Percentiles rank a stretch among this genome's conserved stretches.
These are phyloP conservation scores for Dicorynia guianensis DNA, from an alignment of 306 rosid species.

Conservation along the genomic window DNA sequence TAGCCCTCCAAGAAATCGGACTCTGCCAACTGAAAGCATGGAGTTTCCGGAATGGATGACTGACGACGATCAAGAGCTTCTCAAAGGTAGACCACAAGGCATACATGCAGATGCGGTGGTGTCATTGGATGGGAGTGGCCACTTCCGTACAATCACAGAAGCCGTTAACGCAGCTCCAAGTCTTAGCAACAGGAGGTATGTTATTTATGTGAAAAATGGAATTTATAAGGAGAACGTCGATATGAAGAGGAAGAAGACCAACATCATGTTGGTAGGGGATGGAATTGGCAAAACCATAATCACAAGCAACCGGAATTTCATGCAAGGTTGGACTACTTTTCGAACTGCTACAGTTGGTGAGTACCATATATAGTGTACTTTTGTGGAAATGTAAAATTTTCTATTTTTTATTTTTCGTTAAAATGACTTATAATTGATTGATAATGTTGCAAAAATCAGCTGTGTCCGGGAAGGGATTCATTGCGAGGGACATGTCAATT, in stretches of 20 bases:
- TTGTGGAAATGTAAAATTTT: too few relatives aligned
- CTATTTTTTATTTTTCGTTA: too few relatives aligned
- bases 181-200: constrained; percentile 59
- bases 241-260: constrained; percentile 83
- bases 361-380: not conserved
- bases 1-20: constrained; percentile 50
- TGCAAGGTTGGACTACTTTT: constrained; percentile 98
- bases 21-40: not conserved
- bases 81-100: constrained; percentile 51
- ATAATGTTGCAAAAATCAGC: constrained; percentile 47
- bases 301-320: constrained; percentile 75
- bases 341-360: constrained; percentile 92
- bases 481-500: constrained; percentile 76
- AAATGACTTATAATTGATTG: not conserved
- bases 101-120: constrained; percentile 62
- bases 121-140: constrained; percentile 86
- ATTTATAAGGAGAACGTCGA: constrained; percentile 81
- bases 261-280: constrained; percentile 83
- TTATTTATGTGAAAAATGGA: constrained; percentile 80
- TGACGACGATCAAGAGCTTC: constrained; percentile 64
- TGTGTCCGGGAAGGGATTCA: constrained; percentile 81
- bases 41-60: constrained; percentile 80
- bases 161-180: constrained; percentile 83
- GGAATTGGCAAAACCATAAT: constrained; percentile 84
- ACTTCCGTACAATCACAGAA: constrained; percentile 68